These are phyloP conservation scores for Albophoma yamanashiensis DNA, from an alignment of 2,329 filamentous ascomycete species.

Conservation along the genomic window DNA sequence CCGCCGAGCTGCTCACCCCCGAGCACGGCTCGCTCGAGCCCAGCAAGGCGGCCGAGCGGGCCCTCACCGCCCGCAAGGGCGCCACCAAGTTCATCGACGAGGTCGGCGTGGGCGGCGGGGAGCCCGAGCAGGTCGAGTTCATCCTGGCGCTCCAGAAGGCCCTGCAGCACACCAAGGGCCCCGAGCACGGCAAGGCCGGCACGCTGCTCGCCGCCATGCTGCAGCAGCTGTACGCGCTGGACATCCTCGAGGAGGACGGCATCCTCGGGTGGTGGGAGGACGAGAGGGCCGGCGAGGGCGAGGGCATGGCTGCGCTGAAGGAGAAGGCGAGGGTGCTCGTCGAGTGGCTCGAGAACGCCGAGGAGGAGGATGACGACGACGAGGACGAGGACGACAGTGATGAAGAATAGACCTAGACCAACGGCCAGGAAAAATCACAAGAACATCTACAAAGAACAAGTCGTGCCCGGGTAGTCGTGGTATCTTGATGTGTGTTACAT, in stretches of 20 bases:
- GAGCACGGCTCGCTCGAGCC: constrained; percentile 45
- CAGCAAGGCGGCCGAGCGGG: constrained; percentile 51
- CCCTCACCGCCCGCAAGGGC: constrained; percentile 44
- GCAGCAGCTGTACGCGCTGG: constrained; percentile 76
- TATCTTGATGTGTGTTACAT: neutral
- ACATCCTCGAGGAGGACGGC: constrained; percentile 81
- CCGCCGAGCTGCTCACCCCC: constrained; percentile 53
- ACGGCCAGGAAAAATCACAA: neutral
- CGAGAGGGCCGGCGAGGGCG: constrained; percentile 51
- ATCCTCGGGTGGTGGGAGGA: constrained; percentile 85
- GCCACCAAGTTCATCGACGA: constrained; percentile 46
- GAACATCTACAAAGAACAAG: neutral
- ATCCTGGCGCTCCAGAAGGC: constrained; percentile 74
- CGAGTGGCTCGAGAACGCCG: constrained; percentile 69
- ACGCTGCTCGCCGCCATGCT: constrained; percentile 66
- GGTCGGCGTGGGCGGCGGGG: constrained; percentile 53
- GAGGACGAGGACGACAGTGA: constrained; percentile 41
- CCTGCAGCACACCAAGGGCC: constrained; percentile 54
- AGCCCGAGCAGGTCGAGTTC: constrained; percentile 77
- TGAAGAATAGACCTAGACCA: neutral
- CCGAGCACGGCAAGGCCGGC: constrained; percentile 35
- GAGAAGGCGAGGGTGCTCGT: constrained; percentile 69
- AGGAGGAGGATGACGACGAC: constrained; percentile 45
- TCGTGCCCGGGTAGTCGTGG: neutral
- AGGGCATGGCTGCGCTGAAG: constrained; percentile 59